Conservation (phyloP, 2,329 filamentous ascomycete species). For the Orbilia quercus region DNA sequence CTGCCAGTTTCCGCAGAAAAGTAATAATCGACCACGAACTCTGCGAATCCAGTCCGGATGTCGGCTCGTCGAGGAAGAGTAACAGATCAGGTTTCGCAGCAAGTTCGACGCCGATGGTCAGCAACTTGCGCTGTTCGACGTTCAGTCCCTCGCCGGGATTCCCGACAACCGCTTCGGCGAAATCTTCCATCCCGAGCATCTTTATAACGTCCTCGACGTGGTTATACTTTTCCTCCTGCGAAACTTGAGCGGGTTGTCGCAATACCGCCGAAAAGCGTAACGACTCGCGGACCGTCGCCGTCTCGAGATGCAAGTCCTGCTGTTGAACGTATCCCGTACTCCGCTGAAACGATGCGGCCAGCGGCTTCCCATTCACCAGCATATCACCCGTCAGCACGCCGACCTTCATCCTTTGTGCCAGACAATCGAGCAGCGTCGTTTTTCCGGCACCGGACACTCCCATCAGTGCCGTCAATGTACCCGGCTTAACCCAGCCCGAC, state of each 20-base stretch:
- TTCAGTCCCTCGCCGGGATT: slow-evolving; percentile 64
- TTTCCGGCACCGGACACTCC: slow-evolving; percentile 59
- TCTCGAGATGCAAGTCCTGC: slow-evolving; percentile 72
- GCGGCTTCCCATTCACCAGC: slow-evolving; percentile 69
- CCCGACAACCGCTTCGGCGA: slow-evolving; percentile 67
- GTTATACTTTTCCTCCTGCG: slow-evolving; percentile 69
- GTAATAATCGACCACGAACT: slow-evolving; percentile 70
- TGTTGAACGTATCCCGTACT: slow-evolving; percentile 74
- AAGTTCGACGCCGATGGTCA: slow-evolving; percentile 72
- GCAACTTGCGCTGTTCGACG: slow-evolving; percentile 71
- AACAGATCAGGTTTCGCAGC: slow-evolving; percentile 69
- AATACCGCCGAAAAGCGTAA: slow-evolving; percentile 73
- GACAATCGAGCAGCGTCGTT: slow-evolving; percentile 57
- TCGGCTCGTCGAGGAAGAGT: slow-evolving; percentile 69
- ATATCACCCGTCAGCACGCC: slow-evolving; percentile 71
- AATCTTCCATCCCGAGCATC: slow-evolving; percentile 67
- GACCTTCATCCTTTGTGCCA: slow-evolving; percentile 69
- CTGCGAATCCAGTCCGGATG: slow-evolving; percentile 69
- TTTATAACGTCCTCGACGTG: slow-evolving; percentile 73
- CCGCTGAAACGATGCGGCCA: slow-evolving; percentile 72
- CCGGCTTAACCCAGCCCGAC: slow-evolving; percentile 58
- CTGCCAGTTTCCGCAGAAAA: slow-evolving; percentile 68
- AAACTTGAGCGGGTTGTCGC: slow-evolving; percentile 69
- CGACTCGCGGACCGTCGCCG: slow-evolving; percentile 73
- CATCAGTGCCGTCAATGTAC: slow-evolving; percentile 59